phyloP scores from a whole-genome alignment of 345 rosid genomes.

The Crucihimalaya himalaica region DNA sequence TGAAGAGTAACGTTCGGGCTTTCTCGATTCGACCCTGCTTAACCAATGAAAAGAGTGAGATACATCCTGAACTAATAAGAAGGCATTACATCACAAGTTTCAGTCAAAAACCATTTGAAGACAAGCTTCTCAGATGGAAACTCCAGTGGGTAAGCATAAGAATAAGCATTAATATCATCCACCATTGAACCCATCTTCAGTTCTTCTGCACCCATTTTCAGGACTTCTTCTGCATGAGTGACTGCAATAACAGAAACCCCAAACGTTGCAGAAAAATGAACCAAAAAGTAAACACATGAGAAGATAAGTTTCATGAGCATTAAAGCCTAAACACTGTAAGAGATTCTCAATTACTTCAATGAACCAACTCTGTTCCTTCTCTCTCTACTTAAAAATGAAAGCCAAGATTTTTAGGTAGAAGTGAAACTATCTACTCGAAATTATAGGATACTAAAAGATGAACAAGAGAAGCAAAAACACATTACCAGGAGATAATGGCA shows the following conservation, averaged over 20 bases:
- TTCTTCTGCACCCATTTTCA: slow-evolving; percentile 48
- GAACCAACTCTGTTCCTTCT: neutral
- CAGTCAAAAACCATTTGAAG: slow-evolving; percentile 66
- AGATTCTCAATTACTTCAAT: neutral
- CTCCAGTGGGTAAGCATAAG: slow-evolving; percentile 71
- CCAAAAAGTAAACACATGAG: neutral
- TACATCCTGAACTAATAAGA: neutral
- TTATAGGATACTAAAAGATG: neutral
- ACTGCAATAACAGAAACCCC: slow-evolving; percentile 46
- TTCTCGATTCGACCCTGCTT: slow-evolving; percentile 91
- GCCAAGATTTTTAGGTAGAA: neutral
- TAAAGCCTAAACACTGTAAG: neutral
- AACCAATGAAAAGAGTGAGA: slow-evolving; percentile 18
- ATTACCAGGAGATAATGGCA: slow-evolving; percentile 54
- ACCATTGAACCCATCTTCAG: slow-evolving; percentile 56
- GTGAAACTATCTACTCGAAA: neutral
- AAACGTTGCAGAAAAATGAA: slow-evolving; percentile 1
- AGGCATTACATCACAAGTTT: neutral
- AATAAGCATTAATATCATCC: slow-evolving; percentile 84
- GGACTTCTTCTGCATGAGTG: slow-evolving; percentile 44
- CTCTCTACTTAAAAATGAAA: neutral
- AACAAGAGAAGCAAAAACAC: neutral
- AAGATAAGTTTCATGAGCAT: neutral
- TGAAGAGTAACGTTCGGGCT: slow-evolving; percentile 95
- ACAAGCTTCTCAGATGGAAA: slow-evolving; percentile 63